Conservation (phyloP, 257 asterid genomes). For the Ilex asprella region DNA sequence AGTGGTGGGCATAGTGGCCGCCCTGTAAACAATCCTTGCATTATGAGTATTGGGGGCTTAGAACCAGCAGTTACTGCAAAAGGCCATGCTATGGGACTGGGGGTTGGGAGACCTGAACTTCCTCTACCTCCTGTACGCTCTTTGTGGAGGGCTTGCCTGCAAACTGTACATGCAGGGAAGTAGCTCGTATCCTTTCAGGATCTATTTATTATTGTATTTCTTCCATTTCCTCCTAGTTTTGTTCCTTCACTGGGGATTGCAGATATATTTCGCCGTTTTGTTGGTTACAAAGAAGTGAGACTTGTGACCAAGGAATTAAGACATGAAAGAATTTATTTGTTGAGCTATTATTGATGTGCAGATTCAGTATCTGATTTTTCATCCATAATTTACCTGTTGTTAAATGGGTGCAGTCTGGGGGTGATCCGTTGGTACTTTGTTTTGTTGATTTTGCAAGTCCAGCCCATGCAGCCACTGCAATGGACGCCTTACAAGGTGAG, state of each 20-base stretch:
- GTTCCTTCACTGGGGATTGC: conserved; percentile 43
- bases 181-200: background rate
- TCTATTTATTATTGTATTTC: background rate
- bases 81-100: conserved; percentile 33
- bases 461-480: conserved; percentile 77
- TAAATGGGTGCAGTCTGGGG: conserved; percentile 47
- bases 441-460: conserved; percentile 78
- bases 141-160: background rate
- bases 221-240: conserved; percentile 15
- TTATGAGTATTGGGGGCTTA: conserved; percentile 35
- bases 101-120: conserved; percentile 41
- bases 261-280: conserved; percentile 89
- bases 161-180: background rate
- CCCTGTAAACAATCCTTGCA: conserved; percentile 46
- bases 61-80: conserved; percentile 36
- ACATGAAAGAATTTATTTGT: conserved; percentile 38
- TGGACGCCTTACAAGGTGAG: conserved; percentile 76
- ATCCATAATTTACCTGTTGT: background rate
- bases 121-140: background rate
- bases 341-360: background rate
- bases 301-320: conserved; percentile 70
- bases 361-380: background rate
- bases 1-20: conserved; percentile 39
- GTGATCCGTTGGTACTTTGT: conserved; percentile 67
- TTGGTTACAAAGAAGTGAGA: conserved; percentile 75